Evolutionary conservation across 345 rosid genomes (phyloP).

Genomic region (Rubroshorea leprosula): DNA sequence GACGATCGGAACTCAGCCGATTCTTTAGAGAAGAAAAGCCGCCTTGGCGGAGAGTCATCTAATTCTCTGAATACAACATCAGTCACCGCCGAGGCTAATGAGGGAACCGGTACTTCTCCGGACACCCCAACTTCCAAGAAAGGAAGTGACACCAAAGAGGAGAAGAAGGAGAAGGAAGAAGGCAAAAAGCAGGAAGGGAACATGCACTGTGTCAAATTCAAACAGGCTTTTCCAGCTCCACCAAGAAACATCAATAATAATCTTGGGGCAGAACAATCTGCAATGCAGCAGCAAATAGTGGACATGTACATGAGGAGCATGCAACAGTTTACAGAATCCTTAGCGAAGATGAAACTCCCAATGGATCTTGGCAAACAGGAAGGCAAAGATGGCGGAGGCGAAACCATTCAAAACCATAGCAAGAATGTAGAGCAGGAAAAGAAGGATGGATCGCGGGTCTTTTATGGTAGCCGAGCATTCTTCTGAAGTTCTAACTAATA

Average conservation of each 20-base stretch:
- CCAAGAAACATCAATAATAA: constrained; percentile 41
- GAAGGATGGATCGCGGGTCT: constrained; percentile 87
- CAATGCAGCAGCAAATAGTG: constrained; percentile 91
- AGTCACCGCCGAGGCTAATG: too few species aligned
- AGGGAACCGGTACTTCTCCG: constrained; percentile 26
- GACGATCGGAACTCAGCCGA: constrained; percentile 65
- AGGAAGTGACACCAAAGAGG: constrained; percentile 24
- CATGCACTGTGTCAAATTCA: constrained; percentile 12
- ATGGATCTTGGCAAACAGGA: constrained; percentile 75
- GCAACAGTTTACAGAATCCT: constrained; percentile 86
- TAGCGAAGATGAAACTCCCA: constrained; percentile 90
- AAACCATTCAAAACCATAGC: constrained; percentile 35
- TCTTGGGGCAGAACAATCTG: constrained; percentile 60
- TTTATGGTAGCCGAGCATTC: constrained; percentile 95
- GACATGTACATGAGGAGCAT: constrained; percentile 98
- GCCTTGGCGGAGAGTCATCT: constrained; percentile 14
- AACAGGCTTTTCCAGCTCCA: constrained; percentile 35
- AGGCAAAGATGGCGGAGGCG: constrained; percentile 26
- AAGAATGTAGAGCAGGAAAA: constrained; percentile 36
- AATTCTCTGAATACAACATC: too few species aligned
- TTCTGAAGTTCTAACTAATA: constrained; percentile 41
- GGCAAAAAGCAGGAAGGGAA: constrained; percentile 22
- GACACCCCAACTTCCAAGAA: constrained; percentile 59
- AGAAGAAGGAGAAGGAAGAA: too few species aligned
- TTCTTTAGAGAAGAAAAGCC: constrained; percentile 42